Conservation (phyloP, 2,329 filamentous ascomycete species). For the Fusarium transvaalense region DNA sequence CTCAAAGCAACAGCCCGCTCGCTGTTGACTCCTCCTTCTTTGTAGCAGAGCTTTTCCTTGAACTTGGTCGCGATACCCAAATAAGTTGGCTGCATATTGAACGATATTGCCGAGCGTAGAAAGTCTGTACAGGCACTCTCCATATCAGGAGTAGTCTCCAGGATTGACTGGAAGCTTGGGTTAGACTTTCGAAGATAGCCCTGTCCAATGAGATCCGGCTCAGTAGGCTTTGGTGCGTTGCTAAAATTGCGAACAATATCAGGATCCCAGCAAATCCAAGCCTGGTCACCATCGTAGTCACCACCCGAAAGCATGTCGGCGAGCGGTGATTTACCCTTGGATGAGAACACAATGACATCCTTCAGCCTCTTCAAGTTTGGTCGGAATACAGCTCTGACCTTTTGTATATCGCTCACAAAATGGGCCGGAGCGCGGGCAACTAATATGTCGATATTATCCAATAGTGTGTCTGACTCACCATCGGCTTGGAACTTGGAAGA, state of each 20-base stretch:
- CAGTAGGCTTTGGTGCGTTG: constrained; percentile 61
- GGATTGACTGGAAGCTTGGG: constrained; percentile 61
- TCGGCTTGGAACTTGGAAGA: constrained; percentile 72
- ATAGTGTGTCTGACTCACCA: constrained; percentile 64
- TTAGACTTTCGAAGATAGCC: constrained; percentile 65
- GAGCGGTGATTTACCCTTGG: constrained; percentile 70
- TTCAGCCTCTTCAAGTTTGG: constrained; percentile 74
- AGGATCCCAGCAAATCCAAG: constrained; percentile 82
- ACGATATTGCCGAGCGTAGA: constrained; percentile 66
- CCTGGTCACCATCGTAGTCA: constrained; percentile 84
- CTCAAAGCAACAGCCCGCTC: constrained; percentile 62
- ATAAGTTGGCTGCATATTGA: constrained; percentile 67
- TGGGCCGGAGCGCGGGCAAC: constrained; percentile 78
- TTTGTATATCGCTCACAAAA: constrained; percentile 79
- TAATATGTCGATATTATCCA: constrained; percentile 71
- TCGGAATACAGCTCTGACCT: constrained; percentile 69
- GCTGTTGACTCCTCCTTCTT: constrained; percentile 63
- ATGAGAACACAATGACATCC: constrained; percentile 84
- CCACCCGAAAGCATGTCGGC: constrained; percentile 81
- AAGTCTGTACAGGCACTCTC: constrained; percentile 57
- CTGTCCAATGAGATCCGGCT: constrained; percentile 58
- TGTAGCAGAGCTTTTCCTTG: constrained; percentile 74
- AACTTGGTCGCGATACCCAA: constrained; percentile 74
- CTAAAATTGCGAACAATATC: constrained; percentile 74
- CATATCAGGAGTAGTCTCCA: constrained; percentile 48